phyloP scores from a whole-genome alignment of 306 rosid genomes.

The Cajanus cajan region DNA sequence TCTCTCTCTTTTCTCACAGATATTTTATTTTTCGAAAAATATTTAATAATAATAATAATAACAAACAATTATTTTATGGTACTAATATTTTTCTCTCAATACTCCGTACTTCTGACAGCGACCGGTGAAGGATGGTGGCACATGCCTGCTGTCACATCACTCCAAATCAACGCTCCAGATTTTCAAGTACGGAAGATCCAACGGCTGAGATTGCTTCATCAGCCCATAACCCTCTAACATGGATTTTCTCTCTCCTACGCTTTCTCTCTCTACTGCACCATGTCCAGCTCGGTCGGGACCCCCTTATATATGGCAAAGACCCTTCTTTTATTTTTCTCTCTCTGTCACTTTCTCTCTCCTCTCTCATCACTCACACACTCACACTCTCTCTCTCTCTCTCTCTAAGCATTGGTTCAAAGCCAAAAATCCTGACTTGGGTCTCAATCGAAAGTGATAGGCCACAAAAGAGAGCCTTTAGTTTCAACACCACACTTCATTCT shows the following conservation, averaged over 20 bases:
- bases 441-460: slow-evolving; percentile 69
- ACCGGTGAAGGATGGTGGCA: slow-evolving; percentile 92
- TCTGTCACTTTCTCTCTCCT: slow-evolving; percentile 30
- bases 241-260: slow-evolving; percentile 34
- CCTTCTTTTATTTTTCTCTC: slow-evolving; percentile 33
- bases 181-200: slow-evolving; percentile 41
- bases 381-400: background rate
- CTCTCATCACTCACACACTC: background rate
- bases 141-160: slow-evolving; percentile 90
- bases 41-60: background rate
- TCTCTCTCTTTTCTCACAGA: background rate
- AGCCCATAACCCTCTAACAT: slow-evolving; percentile 38
- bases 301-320: slow-evolving; percentile 56
- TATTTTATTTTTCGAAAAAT: background rate
- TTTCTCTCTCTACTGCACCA: slow-evolving; percentile 52
- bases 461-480: slow-evolving; percentile 46
- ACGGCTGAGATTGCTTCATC: slow-evolving; percentile 42
- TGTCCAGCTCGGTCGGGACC: slow-evolving; percentile 78
- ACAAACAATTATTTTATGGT: slow-evolving; percentile 27
- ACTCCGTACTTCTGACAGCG: slow-evolving; percentile 85
- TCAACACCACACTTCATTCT: slow-evolving; percentile 33
- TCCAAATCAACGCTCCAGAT: slow-evolving; percentile 32
- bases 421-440: slow-evolving; percentile 48
- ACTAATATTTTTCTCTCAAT: slow-evolving; percentile 29
- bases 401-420: slow-evolving; percentile 32